Evolutionary conservation across 176 grass and related monocot genomes (phyloP), one percentile per base, ranked within the genome.

Genomic region (Metroxylon sagu): DNA sequence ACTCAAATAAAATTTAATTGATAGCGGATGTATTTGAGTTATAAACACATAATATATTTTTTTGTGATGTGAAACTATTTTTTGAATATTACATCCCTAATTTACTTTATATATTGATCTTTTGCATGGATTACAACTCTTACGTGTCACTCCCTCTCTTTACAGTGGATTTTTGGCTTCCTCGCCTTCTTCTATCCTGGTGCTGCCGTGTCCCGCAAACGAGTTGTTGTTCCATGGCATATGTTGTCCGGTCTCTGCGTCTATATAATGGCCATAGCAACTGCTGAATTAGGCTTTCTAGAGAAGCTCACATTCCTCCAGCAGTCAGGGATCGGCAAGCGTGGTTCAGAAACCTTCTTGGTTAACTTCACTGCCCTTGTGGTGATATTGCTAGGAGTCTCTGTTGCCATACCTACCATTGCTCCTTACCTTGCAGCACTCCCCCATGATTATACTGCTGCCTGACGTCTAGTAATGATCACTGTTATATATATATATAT

Each of bases 281-380:
- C 29, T 48, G 59, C 77, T 5, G 73, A 84, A 67, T 74, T 95
- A 0, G 90, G 90, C 4, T 87, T 95, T 67, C 65, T 90, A 19
- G 86, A 95, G 80, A 95, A 95, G 80, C 71, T 95, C 50, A 95
- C 90, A 52, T 95, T 95, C 71, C 60, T 90, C 48, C 69, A 90
- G 76, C 4, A 1, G 5, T 16, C 10, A 5, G 65, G 61, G 0
- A 1, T 95, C 19, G 18, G 14, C 49, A 95, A 39, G 83, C 74
- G 79, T 56, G 75, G 83, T 0, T 3, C 74, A 0, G 90, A 95
- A 74, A 83, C 90, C 4, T 23, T 90, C 26, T 74, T 95, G 14
- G 53, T 90, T 48, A 95, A 95, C 62, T 90, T 79, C 71, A 95
- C 77, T 0, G 86, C 86, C 16, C 19, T 90, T 18, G 52, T 79